Percentiles rank a stretch among this genome's conserved stretches.
Evolutionary conservation across 495 filamentous ascomycete genomes (phyloP).

Genomic region (Aspergillus wentii): DNA sequence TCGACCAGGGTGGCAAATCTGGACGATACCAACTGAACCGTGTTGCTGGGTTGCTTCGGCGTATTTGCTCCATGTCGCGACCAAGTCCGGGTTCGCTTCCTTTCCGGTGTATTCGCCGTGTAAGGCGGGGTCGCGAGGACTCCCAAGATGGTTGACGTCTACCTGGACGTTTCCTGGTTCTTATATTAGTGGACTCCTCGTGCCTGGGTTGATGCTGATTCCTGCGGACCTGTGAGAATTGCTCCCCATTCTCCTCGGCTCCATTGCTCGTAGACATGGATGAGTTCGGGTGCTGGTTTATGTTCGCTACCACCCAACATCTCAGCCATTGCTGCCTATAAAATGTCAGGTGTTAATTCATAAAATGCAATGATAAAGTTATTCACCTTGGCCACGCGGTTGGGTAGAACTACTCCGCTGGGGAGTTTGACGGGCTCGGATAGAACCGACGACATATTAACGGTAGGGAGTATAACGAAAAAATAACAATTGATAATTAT

Average conservation of each 20-base stretch:
- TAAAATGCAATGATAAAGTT: not conserved
- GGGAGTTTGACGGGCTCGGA: constrained; percentile 43
- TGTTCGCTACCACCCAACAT: constrained; percentile 26
- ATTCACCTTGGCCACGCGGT: constrained; percentile 47
- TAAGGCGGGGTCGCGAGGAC: constrained; percentile 36
- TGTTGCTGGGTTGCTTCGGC: constrained; percentile 40
- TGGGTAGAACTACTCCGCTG: constrained; percentile 47
- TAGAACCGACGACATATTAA: constrained; percentile 26
- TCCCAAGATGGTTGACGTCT: constrained; percentile 46
- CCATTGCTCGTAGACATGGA: constrained; percentile 44
- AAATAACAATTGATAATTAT: no score
- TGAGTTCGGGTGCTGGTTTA: constrained; percentile 24
- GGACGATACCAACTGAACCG: constrained; percentile 46
- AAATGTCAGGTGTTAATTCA: not conserved
- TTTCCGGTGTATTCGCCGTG: constrained; percentile 26
- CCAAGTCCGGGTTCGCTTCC: constrained; percentile 19
- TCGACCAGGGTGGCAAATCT: constrained; percentile 55
- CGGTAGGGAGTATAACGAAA: no score
- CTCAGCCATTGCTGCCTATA: constrained; percentile 48
- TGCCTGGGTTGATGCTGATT: not conserved
- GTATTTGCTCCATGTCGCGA: constrained; percentile 41
- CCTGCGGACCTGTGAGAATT: constrained; percentile 32
- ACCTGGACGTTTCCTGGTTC: constrained; percentile 53
- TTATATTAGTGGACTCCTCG: not conserved
- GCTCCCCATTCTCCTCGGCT: constrained; percentile 46